Base-by-base conservation (phyloP, 2,329 filamentous ascomycete species). In the Colletotrichum orchidophilum region DNA sequence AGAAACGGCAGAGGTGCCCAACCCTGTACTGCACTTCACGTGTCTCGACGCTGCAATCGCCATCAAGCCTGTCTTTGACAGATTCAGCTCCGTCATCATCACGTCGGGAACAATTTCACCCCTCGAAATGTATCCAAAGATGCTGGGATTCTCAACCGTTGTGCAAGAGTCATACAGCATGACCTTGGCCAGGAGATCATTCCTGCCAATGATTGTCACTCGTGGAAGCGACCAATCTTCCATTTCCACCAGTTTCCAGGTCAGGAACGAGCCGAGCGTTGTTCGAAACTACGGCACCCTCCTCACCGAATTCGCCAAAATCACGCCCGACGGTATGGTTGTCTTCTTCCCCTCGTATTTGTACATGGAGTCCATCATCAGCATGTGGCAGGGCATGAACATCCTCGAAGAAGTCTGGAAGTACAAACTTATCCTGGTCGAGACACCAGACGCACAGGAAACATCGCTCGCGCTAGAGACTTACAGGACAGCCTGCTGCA, bases 361-460 rank as follows among this genome's bases (percentile, higher is more conserved):
- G 1, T 99, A 99, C 84, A 98, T 99, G 96, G 96, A 99, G 80
- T 96, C 93, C 63, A 98, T 98, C 80, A 98, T 99, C 80, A 96
- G 93, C 80, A 97, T 97, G 91, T 99, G 96, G 96, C 96, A 99
- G 81, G 95, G 94, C 66, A 98, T 98, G 95, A 95, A 95, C 29
- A 97, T 98, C 73, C 86, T 99, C 42, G 96, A 99, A 82, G 93
- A 96, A 79, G 95, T 99, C 35, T 99, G 96, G 96, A 98, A 97
- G 81, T 98, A 97, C 86, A 99, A 99, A 81, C 88, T 99, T 74
- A 98, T 99, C 75, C 88, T 99, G 8, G 96, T 99, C 71, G 96
- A 99, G 85, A 99, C 97, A 0, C 96, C 96, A 0, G 96, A 99
- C 80, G 94, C 95, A 1, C 96, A 99, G 82, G 96, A 99, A 83